Evolutionary conservation across 225 moss, liverwort and hornwort genomes (phyloP).

Genomic region (Ulota crispa): DNA sequence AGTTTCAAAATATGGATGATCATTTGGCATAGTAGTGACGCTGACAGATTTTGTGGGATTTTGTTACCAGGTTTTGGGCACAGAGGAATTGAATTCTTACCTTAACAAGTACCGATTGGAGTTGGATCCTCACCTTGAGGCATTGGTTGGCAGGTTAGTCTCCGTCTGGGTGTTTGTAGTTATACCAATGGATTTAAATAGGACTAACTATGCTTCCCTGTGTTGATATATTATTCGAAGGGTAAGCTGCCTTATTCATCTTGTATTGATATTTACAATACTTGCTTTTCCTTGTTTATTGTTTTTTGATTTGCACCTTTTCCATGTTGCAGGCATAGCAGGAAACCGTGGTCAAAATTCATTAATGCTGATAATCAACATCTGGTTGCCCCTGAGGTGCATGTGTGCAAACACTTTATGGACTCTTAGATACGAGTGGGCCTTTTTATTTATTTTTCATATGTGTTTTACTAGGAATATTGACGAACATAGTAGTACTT

Average conservation of each 20-base stretch:
- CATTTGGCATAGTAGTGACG: background rate
- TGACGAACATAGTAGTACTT: too few relatives aligned
- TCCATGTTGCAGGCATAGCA: slow-evolving; percentile 56
- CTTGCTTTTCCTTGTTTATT: background rate
- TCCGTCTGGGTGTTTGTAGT: background rate
- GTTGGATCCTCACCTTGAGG: slow-evolving; percentile 91
- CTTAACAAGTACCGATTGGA: slow-evolving; percentile 92
- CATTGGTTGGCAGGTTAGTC: slow-evolving; percentile 86
- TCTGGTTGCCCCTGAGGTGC: slow-evolving; percentile 90
- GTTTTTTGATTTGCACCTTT: background rate
- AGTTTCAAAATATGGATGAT: background rate
- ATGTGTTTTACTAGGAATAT: background rate
- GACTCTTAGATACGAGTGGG: background rate
- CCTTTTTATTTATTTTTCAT: background rate
- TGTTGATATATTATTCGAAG: background rate
- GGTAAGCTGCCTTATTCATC: background rate
- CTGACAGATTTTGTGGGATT: background rate
- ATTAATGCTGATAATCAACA: slow-evolving; percentile 89
- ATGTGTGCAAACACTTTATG: background rate
- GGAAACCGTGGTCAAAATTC: slow-evolving; percentile 86
- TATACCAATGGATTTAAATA: background rate
- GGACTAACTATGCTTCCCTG: background rate
- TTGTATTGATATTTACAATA: background rate
- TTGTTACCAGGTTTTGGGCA: slow-evolving; percentile 69
- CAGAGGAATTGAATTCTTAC: slow-evolving; percentile 85